A percentile compares a stretch with the other conserved stretches of the same genome.
These are phyloP conservation scores for Suhomyces bolitotheri DNA, from an alignment of 1,139 yeast species.

Conservation along the genomic window DNA sequence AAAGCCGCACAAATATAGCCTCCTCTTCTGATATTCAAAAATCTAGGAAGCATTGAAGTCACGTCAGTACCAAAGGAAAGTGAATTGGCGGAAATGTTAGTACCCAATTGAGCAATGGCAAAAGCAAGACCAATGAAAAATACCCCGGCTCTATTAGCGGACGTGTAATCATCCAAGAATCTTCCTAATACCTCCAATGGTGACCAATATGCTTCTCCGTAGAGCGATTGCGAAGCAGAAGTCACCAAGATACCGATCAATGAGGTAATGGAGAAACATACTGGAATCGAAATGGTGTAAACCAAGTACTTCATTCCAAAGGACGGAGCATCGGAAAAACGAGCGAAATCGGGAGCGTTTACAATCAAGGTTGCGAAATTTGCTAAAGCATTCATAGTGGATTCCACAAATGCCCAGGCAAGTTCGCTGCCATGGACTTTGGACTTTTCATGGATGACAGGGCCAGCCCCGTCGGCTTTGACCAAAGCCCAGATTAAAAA, in stretches of 20 bases:
- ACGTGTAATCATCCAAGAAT: slow-evolving; percentile 59
- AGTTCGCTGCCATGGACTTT: slow-evolving; percentile 56
- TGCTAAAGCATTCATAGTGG: slow-evolving; percentile 79
- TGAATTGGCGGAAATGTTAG: slow-evolving; percentile 89
- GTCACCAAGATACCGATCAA: slow-evolving; percentile 86
- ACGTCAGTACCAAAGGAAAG: slow-evolving; percentile 90
- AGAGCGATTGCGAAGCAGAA: slow-evolving; percentile 71
- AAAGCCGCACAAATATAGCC: slow-evolving; percentile 77
- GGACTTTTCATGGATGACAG: slow-evolving; percentile 56
- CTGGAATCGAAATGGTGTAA: slow-evolving; percentile 64
- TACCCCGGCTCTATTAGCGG: slow-evolving; percentile 80
- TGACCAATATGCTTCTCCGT: slow-evolving; percentile 77
- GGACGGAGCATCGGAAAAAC: slow-evolving; percentile 62
- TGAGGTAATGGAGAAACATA: slow-evolving; percentile 77
- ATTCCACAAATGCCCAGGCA: slow-evolving; percentile 80
- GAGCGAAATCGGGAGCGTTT: slow-evolving; percentile 87
- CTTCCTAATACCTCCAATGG: slow-evolving; percentile 75
- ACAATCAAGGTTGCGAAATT: slow-evolving; percentile 85
- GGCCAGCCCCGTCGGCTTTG: slow-evolving; percentile 74
- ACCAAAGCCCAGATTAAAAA: slow-evolving; percentile 80
- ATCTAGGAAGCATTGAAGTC: slow-evolving; percentile 79
- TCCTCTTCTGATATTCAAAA: slow-evolving; percentile 65
- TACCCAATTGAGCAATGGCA: slow-evolving; percentile 84
- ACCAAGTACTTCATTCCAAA: slow-evolving; percentile 46
- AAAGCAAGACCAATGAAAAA: slow-evolving; percentile 77